A percentile compares a stretch with the other conserved stretches of the same genome.
Evolutionary conservation across 768 basidiomycete species (phyloP).

Genomic region (Suillus alpinus): DNA sequence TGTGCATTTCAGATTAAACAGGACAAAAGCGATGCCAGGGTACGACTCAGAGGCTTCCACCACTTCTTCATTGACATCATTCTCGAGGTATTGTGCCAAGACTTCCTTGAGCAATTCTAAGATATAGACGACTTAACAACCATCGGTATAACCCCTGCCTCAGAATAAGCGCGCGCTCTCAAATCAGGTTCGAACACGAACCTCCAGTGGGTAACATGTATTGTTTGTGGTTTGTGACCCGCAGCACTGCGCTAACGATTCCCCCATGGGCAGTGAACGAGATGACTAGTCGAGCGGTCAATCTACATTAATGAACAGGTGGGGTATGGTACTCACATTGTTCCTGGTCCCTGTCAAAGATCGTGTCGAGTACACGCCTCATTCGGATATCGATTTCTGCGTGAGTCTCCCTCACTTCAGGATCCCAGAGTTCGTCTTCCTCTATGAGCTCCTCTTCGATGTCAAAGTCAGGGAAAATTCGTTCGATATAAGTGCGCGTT

Average conservation of each 20-base stretch:
- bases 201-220: conserved; percentile 65
- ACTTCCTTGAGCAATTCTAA: not conserved
- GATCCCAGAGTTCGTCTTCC: conserved; percentile 58
- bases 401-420: conserved; percentile 51
- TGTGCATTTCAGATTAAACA: not conserved
- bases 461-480: conserved; percentile 45
- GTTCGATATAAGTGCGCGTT: conserved; percentile 44
- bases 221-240: conserved; percentile 40
- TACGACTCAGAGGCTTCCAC: not conserved
- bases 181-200: conserved; percentile 22
- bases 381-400: conserved; percentile 48
- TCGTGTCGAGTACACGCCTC: conserved; percentile 46
- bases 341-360: conserved; percentile 45
- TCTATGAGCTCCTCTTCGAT: conserved; percentile 62
- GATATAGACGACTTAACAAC: conserved; percentile 14
- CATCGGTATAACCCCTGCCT: conserved; percentile 25
- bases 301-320: not conserved
- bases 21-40: not conserved
- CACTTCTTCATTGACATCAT: not conserved
- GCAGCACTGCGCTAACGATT: conserved; percentile 56
- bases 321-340: conserved; percentile 41
- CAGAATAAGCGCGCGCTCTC: conserved; percentile 3
- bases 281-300: conserved; percentile 41
- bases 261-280: conserved; percentile 68
- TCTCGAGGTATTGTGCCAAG: not conserved